Evolutionary conservation across 768 basidiomycete genomes (phyloP), one percentile per base, ranked within the genome.

Genomic region (Boletus tomentosulus): DNA sequence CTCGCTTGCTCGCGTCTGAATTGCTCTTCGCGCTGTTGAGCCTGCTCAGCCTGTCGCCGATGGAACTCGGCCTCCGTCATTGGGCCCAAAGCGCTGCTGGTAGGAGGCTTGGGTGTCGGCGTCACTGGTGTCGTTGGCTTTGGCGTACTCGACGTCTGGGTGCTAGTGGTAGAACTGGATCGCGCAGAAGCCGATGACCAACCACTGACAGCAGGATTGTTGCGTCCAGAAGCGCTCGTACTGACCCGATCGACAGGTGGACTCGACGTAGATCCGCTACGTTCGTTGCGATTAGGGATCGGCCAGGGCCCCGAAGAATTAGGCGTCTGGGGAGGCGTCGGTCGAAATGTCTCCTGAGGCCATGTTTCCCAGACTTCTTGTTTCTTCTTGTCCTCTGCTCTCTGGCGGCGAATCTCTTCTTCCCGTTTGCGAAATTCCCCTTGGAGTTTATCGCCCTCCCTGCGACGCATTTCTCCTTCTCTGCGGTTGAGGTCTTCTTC

Each of bases 1-100:
- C 76, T 73, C 65, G 86, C 85, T 65, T 89, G 86, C 65, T 87
- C 84, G 54, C 75, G 76, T 42, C 79, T 79, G 71, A 88, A 89
- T 51, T 74, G 74, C 73, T 88, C 86, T 62, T 85, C 82, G 64
- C 86, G 87, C 55, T 78, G 74, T 44, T 80, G 76, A 28, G 79
- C 78, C 30, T 83, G 79, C 61, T 87, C 84, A 22, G 77, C 82
- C 56, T 86, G 83, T 15, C 80, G 80, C 30, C 84, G 80, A 19
- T 77, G 72, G 78, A 85, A 83, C 49, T 87, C 84, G 5, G 76
- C 74, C 57, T 84, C 79, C 11, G 74, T 58, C 13, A 64, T 37
- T 19, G 66, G 9, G n/a, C n/a, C 61, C 16, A 61, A 65, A 7
- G 60, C 57, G 48, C 55, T 55, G 15, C 52, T 57, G 5, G 54